Evolutionary conservation across 2,329 filamentous ascomycete species (phyloP).

Genomic region (Magnaporthiopsis rhizophila): DNA sequence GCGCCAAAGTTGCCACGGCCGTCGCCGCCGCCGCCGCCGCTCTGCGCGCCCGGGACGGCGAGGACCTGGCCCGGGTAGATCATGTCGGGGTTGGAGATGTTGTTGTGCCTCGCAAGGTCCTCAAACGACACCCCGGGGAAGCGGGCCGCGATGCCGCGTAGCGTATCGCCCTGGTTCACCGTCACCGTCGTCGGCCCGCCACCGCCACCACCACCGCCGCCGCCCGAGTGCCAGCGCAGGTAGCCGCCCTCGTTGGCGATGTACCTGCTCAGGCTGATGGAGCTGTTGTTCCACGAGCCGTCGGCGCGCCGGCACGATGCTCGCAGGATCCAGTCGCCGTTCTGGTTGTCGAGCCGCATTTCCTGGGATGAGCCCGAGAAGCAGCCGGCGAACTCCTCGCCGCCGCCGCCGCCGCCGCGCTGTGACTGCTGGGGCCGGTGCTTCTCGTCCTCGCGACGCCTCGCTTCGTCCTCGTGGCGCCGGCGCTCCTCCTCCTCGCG

Average conservation of each 20-base stretch:
- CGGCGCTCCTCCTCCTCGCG: slow-evolving; percentile 14
- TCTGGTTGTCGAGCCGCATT: slow-evolving; percentile 27
- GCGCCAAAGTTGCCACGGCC: slow-evolving; percentile 23
- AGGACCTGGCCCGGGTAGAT: slow-evolving; percentile 34
- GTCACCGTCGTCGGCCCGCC: slow-evolving; percentile 19
- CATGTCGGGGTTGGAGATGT: slow-evolving; percentile 31
- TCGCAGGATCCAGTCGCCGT: slow-evolving; percentile 16
- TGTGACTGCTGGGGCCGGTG: slow-evolving; percentile 12
- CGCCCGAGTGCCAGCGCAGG: slow-evolving; percentile 25
- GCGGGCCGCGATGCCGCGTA: slow-evolving; percentile 27
- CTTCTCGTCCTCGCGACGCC: slow-evolving; percentile 12
- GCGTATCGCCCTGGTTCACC: slow-evolving; percentile 33
- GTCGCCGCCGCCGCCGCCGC: slow-evolving; percentile 3
- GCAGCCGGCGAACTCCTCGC: slow-evolving; percentile 22
- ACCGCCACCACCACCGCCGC: slow-evolving; percentile 16
- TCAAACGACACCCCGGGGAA: slow-evolving; percentile 24
- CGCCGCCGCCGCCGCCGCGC: slow-evolving; percentile 7
- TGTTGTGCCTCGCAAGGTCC: slow-evolving; percentile 30
- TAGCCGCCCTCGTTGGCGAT: slow-evolving; percentile 28
- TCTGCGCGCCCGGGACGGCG: slow-evolving; percentile 22
- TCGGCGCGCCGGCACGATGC: slow-evolving; percentile 25
- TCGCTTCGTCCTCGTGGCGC: slow-evolving; percentile 6
- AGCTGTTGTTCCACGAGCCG: slow-evolving; percentile 25
- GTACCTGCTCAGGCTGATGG: slow-evolving; percentile 26
- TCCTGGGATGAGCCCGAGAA: slow-evolving; percentile 27